Evolutionary conservation across 495 filamentous ascomycete species (phyloP), one percentile per base, ranked within the genome.

Genomic region (Ramalina intermedia): DNA sequence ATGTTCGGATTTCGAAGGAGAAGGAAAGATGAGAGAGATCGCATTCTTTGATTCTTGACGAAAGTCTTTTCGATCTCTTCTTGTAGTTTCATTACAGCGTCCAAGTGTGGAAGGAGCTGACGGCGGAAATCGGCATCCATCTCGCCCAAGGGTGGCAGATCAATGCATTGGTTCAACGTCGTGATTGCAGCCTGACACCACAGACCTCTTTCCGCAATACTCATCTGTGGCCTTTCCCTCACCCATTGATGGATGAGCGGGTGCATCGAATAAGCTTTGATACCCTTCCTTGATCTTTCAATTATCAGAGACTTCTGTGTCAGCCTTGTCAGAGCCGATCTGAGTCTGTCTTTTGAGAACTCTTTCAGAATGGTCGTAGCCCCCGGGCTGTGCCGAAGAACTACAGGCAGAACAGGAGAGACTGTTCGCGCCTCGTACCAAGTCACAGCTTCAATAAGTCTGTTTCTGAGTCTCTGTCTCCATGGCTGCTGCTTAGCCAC

Each of bases 171-270:
- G 9, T 57, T 44, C 2, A 69, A 52, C 9, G 59, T 54, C 2
- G 52, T 62, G 2, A 50, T 52, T 41, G 66, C 52, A 24, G 58
- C 59, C 43, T 69, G 57, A 42, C 54, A 62, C 65, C 65, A 66
- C 1, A 72, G 17, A 14, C 65, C 67, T 49, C 66, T 61, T 42
- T 69, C 58, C 18, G 51, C 33, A 2, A 53, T 49, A 13, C 48
- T 55, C 59, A 66, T 65, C 17, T 55, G 42, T 6, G 64, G 59
- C 42, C 67, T 47, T 33, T 69, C 56, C 27, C 66, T 50, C 3
- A 57, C 64, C 27, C 27, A 29, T 29, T 29, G 27, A 29, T 29
- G 27, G 27, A 29, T 29, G 6, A 29, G 27, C 27, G 27, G 27
- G 27, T 29, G 27, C 27, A 29, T 29, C 27, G 27, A 29, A 9